These are phyloP conservation scores for Vitis cinerea DNA, from an alignment of 164 flowering plant genomes.

Conservation along the genomic window DNA sequence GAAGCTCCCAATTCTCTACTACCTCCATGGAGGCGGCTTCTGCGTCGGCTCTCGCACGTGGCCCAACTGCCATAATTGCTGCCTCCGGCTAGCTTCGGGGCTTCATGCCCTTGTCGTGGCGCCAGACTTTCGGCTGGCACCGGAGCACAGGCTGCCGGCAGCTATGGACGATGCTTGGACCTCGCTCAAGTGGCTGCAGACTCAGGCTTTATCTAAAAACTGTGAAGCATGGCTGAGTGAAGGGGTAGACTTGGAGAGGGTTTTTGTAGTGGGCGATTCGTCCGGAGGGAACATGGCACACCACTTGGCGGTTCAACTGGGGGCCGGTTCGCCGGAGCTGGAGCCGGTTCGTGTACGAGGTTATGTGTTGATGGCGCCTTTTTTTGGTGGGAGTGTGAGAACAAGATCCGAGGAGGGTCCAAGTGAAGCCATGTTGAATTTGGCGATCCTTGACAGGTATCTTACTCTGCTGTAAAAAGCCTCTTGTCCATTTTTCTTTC, in stretches of 20 bases:
- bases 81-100: constrained; percentile 41
- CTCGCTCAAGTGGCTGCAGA: constrained; percentile 49
- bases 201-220: constrained; percentile 25
- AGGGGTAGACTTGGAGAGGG: constrained; percentile 44
- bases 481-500: too few species aligned
- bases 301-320: constrained; percentile 49
- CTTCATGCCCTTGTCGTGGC: constrained; percentile 48
- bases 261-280: constrained; percentile 56
- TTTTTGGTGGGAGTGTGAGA: constrained; percentile 55
- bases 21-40: constrained; percentile 73
- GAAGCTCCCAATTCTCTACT: constrained; percentile 42
- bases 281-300: constrained; percentile 69
- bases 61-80: constrained; percentile 54
- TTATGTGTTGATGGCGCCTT: constrained; percentile 56
- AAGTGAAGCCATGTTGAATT: constrained; percentile 29
- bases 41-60: constrained; percentile 56
- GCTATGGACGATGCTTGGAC: constrained; percentile 46
- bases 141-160: constrained; percentile 69
- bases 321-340: constrained; percentile 22
- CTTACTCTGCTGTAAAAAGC: background rate
- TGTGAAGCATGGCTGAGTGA: constrained; percentile 26
- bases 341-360: constrained; percentile 48
- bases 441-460: constrained; percentile 56
- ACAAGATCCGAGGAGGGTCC: constrained; percentile 56
- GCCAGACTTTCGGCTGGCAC: constrained; percentile 68